Base-by-base conservation (phyloP, 2,329 filamentous ascomycete genomes). In the Aspergillus sp. region DNA sequence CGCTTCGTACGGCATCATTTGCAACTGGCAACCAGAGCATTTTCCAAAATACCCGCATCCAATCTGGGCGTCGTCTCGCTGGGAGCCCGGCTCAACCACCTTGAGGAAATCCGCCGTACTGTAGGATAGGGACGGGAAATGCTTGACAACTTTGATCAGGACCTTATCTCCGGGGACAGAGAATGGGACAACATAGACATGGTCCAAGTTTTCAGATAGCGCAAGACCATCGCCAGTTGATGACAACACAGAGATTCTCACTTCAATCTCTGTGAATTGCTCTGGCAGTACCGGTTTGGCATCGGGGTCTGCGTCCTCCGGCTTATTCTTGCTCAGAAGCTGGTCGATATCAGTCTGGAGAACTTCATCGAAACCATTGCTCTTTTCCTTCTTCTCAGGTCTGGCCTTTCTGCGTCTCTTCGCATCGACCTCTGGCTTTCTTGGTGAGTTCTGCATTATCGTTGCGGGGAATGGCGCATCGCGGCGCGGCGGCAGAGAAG, bases 21-120 rank as follows among this genome's bases (percentile, higher is more conserved):
- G 93, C 66, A 97, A 90, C 69, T 98, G 93, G 64, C 93, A 98
- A 29, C 93, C 93, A 7, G 86, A 88, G 68, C 93, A 98, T 43
- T 76, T 78, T 33, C 81, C 74, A 61, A 98, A 98, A 74, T 98
- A 97, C 56, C 81, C 78, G 72, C 93, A 98, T 44, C 77, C 77
- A 54, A 95, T 77, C 19, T 87, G 81, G 32, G 77, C 75, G 58
- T 93, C 86, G 57, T 95, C 85, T 57, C 93, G 85, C 43, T 85
- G 74, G 1, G 82, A 77, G 0, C 88, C 90, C 0, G 90, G 83
- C 45, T 78, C 80, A 31, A 83, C 71, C 34, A 97, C 79, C 47
- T 84, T 84, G 59, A 97, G 60, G 58, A 95, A 89, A 69, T 97
- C 91, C 54, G 89, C 84, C 40, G 86, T 72, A 19, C 84, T 85